These are phyloP conservation scores for Penicillium arizonense DNA, from an alignment of 495 filamentous ascomycete genomes.

Conservation along the genomic window DNA sequence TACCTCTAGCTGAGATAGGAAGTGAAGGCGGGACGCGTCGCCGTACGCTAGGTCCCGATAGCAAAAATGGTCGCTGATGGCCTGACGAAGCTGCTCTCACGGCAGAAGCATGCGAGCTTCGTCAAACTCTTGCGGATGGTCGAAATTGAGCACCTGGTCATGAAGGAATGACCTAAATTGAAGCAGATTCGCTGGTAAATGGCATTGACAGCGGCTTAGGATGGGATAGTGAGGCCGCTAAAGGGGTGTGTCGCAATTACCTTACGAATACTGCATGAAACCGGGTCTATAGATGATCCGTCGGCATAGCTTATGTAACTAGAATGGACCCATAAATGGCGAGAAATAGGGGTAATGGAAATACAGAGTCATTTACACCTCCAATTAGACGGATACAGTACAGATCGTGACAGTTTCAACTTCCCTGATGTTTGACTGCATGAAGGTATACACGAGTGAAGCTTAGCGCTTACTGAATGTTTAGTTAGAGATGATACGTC, in stretches of 20 bases:
- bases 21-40: not conserved
- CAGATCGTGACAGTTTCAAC: too few species aligned
- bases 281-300: too few species aligned
- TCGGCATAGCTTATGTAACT: too few species aligned
- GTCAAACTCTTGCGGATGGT: not conserved
- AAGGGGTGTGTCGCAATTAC: not conserved
- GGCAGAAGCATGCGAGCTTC: conserved; percentile 8
- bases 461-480: too few species aligned
- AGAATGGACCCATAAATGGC: too few species aligned
- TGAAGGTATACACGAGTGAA: too few species aligned
- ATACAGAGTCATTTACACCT: too few species aligned
- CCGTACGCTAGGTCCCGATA: conserved; percentile 7
- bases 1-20: conserved; percentile 14
- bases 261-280: too few species aligned
- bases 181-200: not conserved
- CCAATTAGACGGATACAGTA: too few species aligned
- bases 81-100: conserved; percentile 12
- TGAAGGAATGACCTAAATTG: not conserved
- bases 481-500: too few species aligned
- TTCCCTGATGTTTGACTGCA: too few species aligned
- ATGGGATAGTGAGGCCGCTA: not conserved
- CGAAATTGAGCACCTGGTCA: conserved; percentile 4
- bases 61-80: conserved; percentile 11
- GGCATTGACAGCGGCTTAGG: not conserved
- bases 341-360: too few species aligned